Conservation (phyloP, 768 basidiomycete genomes). For the Trametopsis cervina region DNA sequence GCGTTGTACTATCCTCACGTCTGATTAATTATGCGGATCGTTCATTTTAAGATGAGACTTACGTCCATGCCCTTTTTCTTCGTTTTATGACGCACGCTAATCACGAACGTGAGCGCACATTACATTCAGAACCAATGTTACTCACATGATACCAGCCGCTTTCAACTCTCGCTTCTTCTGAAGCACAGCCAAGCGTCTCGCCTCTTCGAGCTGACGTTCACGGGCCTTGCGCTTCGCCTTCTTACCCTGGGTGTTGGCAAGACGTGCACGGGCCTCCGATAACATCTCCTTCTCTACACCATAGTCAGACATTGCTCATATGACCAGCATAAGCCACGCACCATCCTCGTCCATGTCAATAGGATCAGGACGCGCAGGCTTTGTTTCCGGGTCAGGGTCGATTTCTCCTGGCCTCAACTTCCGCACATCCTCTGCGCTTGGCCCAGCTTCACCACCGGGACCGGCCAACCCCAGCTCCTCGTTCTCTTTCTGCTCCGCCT, state of each 20-base stretch:
- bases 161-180: constrained; percentile 98
- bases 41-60: constrained; percentile 25
- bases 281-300: constrained; percentile 95
- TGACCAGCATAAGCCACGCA: constrained; percentile 24
- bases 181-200: constrained; percentile 84
- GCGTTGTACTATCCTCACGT: constrained; percentile 74
- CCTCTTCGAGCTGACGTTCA: constrained; percentile 95
- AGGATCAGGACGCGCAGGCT: constrained; percentile 96
- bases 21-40: constrained; percentile 6
- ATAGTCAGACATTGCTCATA: constrained; percentile 7
- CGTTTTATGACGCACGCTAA: constrained; percentile 84
- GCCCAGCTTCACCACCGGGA: constrained; percentile 69
- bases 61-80: constrained; percentile 99
- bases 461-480: constrained; percentile 90
- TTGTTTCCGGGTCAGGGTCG: constrained; percentile 97
- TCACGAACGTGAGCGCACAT: constrained; percentile 4
- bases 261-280: constrained; percentile 94
- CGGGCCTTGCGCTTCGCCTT: constrained; percentile 99
- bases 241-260: constrained; percentile 99
- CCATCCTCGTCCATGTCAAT: constrained; percentile 99
- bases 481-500: constrained; percentile 94
- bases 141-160: constrained; percentile 94
- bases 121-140: constrained; percentile 15
- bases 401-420: constrained; percentile 92
- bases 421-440: constrained; percentile 89